Evolutionary conservation across 805 yeast genomes (phyloP).

Genomic region (Sugiyamaella americana): DNA sequence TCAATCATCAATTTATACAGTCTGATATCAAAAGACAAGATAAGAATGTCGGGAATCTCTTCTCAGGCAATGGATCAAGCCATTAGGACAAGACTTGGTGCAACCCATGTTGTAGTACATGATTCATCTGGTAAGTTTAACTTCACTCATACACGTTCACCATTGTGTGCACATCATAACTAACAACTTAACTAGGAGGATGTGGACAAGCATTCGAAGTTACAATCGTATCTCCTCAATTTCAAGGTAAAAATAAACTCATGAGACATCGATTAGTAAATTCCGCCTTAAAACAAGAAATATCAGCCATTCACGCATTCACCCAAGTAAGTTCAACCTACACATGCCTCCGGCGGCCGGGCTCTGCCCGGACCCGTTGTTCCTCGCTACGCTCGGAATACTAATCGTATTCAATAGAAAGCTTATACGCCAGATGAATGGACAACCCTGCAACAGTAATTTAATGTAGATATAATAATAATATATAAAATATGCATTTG

Average conservation of each 20-base stretch:
- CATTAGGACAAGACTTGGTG: constrained; percentile 52
- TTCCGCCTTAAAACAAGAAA: constrained; percentile 71
- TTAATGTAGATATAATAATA: too few species aligned
- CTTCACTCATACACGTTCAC: constrained; percentile 16
- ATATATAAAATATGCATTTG: not conserved
- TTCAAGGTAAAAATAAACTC: constrained; percentile 76
- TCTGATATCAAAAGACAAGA: too few species aligned
- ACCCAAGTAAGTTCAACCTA: constrained; percentile 63
- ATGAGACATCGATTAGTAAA: constrained; percentile 86
- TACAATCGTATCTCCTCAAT: constrained; percentile 66
- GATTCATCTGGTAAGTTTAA: constrained; percentile 48
- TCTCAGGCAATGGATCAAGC: constrained; percentile 40
- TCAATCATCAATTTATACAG: too few species aligned
- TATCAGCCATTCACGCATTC: constrained; percentile 86
- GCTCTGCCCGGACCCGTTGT: too few species aligned
- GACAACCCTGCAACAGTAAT: constrained; percentile 33
- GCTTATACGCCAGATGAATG: constrained; percentile 82
- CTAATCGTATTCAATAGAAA: constrained; percentile 20
- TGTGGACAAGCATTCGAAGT: constrained; percentile 98
- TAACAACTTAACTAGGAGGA: constrained; percentile 63
- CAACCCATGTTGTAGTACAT: constrained; percentile 61
- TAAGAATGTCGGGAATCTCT: constrained; percentile 21
- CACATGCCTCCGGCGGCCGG: too few species aligned
- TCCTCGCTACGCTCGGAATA: not conserved
- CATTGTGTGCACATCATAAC: not conserved